Conservation (phyloP, 176 grass and related monocot species). For the Triticum dicoccoides region DNA sequence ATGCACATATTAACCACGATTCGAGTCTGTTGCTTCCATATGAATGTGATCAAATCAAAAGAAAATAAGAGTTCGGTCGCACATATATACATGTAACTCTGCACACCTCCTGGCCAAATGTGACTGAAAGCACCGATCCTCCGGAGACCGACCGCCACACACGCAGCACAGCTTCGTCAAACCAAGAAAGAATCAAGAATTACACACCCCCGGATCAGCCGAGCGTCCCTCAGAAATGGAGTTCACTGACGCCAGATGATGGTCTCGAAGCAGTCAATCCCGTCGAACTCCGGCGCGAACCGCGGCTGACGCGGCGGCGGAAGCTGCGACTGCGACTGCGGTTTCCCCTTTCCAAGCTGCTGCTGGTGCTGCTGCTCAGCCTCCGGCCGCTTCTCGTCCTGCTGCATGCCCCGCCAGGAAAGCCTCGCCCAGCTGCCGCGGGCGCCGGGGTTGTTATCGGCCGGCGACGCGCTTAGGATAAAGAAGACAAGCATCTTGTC, state of each 20-base stretch:
- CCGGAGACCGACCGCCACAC: too few species aligned
- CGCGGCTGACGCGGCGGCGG: background rate
- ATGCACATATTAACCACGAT: background rate
- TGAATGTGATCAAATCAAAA: background rate
- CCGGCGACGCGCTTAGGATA: constrained; percentile 49
- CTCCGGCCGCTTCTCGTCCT: background rate
- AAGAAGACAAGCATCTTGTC: constrained; percentile 57
- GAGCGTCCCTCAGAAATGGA: too few species aligned
- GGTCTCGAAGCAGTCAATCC: constrained; percentile 76
- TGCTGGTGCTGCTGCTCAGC: background rate
- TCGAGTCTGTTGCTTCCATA: background rate
- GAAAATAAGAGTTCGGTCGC: background rate
- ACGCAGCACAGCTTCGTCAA: too few species aligned
- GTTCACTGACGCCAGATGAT: background rate
- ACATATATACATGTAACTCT: too few species aligned
- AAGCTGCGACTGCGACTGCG: background rate
- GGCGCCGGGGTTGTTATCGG: constrained; percentile 19
- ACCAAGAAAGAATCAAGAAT: too few species aligned
- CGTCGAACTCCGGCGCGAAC: constrained; percentile 67
- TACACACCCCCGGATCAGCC: too few species aligned
- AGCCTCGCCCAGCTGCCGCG: background rate
- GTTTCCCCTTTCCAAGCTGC: background rate
- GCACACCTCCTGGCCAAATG: too few species aligned
- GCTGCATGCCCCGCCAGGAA: constrained; percentile 10
- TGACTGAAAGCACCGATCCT: too few species aligned